Evolutionary conservation across 352 stramenopile species (phyloP).

Genomic region (Globisporangium cylindrosporum): DNA sequence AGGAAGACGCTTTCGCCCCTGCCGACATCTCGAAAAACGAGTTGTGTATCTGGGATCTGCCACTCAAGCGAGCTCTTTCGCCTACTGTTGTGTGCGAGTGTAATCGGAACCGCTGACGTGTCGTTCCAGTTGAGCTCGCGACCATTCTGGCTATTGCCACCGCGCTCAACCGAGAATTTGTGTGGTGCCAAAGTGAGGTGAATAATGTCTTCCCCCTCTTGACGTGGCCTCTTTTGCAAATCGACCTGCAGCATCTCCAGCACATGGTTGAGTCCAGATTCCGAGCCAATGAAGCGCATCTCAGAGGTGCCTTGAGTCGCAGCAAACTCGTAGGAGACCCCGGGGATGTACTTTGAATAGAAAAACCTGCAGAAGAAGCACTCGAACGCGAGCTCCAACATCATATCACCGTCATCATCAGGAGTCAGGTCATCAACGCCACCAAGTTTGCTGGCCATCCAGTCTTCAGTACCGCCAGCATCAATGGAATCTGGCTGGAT

Average conservation of each 20-base stretch:
- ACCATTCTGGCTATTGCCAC: background rate
- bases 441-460: background rate
- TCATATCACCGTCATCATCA: background rate
- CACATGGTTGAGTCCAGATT: slow-evolving; percentile 18
- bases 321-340: slow-evolving; percentile 44
- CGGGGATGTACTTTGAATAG: slow-evolving; percentile 28
- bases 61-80: slow-evolving; percentile 1
- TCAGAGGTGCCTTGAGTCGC: slow-evolving; percentile 16
- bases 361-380: slow-evolving; percentile 29
- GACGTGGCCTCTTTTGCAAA: background rate
- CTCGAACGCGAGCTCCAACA: slow-evolving; percentile 24
- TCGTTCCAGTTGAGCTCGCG: slow-evolving; percentile 7
- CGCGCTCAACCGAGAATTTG: background rate
- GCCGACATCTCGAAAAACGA: slow-evolving; percentile 4
- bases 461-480: background rate
- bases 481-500: background rate
- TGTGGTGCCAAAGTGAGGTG: slow-evolving; percentile 9
- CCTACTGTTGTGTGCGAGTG: background rate
- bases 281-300: slow-evolving; percentile 24
- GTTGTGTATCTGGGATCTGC: slow-evolving; percentile 10
- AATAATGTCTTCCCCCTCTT: background rate
- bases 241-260: slow-evolving; percentile 21
- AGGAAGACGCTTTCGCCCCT: background rate
- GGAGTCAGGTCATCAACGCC: background rate
- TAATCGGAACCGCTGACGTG: slow-evolving; percentile 1